These are phyloP conservation scores for Monosporozyma yasuniensis DNA, from an alignment of 805 yeast genomes.

Conservation along the genomic window DNA sequence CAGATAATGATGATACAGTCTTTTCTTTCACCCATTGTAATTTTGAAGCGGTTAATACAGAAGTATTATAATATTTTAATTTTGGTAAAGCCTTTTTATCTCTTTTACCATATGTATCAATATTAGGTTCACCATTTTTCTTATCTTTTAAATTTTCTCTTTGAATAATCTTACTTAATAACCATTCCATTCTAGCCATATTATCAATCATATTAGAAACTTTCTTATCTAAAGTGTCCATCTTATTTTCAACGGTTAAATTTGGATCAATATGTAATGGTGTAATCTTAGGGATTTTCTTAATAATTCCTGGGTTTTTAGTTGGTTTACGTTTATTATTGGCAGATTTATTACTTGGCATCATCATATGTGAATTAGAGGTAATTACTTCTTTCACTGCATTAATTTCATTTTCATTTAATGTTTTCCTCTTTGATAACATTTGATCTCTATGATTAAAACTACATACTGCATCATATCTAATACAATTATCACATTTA, in stretches of 20 bases:
- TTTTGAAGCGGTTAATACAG: conserved; percentile 17
- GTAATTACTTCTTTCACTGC: neutral
- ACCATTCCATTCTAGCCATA: conserved; percentile 17
- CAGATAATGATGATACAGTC: conserved; percentile 6
- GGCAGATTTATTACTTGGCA: neutral
- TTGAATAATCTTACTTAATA: conserved; percentile 11
- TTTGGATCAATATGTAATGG: neutral
- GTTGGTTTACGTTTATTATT: neutral
- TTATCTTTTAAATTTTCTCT: conserved; percentile 5
- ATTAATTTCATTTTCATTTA: neutral
- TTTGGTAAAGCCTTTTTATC: conserved; percentile 3
- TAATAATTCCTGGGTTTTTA: neutral
- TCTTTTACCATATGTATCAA: neutral
- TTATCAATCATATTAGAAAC: conserved; percentile 17
- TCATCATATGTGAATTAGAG: neutral
- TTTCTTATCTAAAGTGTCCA: conserved; percentile 18
- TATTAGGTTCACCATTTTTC: neutral
- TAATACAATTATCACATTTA: conserved; percentile 25
- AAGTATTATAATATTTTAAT: conserved; percentile 14
- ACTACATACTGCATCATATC: conserved; percentile 19
- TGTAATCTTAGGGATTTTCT: neutral
- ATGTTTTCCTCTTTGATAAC: neutral
- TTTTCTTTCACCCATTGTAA: conserved; percentile 18
- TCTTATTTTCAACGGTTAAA: conserved; percentile 2
- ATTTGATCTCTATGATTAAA: conserved; percentile 17